These are phyloP conservation scores for Coemansia sp. DNA, from an alignment of 192 early-diverging fungal species.

Conservation along the genomic window DNA sequence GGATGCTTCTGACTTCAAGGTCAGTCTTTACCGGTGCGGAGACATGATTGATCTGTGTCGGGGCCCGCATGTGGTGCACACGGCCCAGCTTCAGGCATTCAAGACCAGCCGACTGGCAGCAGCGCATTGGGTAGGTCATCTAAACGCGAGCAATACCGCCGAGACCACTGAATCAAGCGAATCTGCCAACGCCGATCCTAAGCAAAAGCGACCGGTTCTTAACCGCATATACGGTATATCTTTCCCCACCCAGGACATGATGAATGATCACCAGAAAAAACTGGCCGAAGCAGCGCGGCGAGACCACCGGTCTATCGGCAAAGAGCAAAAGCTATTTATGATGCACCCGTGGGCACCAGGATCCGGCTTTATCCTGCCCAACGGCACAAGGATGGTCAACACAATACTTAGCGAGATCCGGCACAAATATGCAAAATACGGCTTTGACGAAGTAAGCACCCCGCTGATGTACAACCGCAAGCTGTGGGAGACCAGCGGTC, in stretches of 20 bases:
- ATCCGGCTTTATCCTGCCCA: conserved; percentile 74
- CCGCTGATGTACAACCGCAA: conserved; percentile 91
- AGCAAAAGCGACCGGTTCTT: conserved; percentile 57
- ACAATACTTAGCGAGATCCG: conserved; percentile 73
- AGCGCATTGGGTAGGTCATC: conserved; percentile 60
- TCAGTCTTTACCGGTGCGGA: conserved; percentile 71
- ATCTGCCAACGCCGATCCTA: neutral
- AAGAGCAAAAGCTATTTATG: conserved; percentile 70
- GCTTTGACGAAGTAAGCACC: conserved; percentile 87
- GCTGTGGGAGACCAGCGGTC: conserved; percentile 90
- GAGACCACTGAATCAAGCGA: neutral
- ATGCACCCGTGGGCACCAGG: conserved; percentile 68
- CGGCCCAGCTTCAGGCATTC: conserved; percentile 59
- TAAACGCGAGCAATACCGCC: neutral
- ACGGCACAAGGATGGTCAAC: conserved; percentile 80
- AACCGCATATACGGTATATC: conserved; percentile 75
- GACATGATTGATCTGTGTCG: conserved; percentile 76
- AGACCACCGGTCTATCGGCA: conserved; percentile 70
- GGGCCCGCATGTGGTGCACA: conserved; percentile 75
- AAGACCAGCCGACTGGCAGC: conserved; percentile 60
- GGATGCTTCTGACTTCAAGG: conserved; percentile 9
- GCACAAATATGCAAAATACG: conserved; percentile 70
- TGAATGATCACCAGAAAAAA: conserved; percentile 58
- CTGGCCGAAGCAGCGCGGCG: conserved; percentile 57
- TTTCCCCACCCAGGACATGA: conserved; percentile 57